Percentiles rank a stretch among this genome's conserved stretches.
Evolutionary conservation across 192 early-diverging fungal species (phyloP).

Genomic region (Powellomyces hirtus): DNA sequence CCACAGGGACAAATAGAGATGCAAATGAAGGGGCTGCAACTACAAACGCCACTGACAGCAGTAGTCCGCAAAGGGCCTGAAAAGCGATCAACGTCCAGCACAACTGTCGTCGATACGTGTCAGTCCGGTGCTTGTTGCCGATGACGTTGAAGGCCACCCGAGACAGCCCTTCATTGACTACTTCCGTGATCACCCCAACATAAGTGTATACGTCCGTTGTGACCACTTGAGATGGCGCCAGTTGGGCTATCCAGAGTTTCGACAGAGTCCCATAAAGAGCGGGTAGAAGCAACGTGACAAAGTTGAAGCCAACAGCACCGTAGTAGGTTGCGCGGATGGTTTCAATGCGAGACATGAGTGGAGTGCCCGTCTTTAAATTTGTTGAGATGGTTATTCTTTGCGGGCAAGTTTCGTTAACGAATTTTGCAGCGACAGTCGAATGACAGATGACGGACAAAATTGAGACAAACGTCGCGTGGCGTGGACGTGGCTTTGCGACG

Average conservation of each 20-base stretch:
- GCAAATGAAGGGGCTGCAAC: constrained; percentile 21
- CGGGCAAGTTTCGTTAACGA: too few relatives aligned
- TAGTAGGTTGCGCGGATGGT: constrained; percentile 15
- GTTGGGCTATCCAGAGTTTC: constrained; percentile 31
- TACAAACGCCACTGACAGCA: constrained; percentile 13
- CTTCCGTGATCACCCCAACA: constrained; percentile 23
- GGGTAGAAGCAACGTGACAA: constrained; percentile 20
- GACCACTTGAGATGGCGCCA: constrained; percentile 26
- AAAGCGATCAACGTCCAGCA: background rate
- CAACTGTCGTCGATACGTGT: background rate
- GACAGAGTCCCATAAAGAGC: constrained; percentile 29
- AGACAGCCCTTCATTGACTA: constrained; percentile 32
- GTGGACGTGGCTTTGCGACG: too few relatives aligned
- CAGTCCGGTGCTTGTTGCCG: constrained; percentile 1
- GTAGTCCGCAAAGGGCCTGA: constrained; percentile 1
- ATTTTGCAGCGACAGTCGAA: too few relatives aligned
- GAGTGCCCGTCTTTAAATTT: too few relatives aligned
- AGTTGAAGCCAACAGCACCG: constrained; percentile 27
- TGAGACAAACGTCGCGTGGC: too few relatives aligned
- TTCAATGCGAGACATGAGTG: constrained; percentile 3
- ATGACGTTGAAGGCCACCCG: constrained; percentile 27
- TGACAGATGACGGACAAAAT: too few relatives aligned
- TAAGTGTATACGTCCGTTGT: constrained; percentile 30
- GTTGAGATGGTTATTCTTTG: too few relatives aligned
- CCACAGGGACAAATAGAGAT: constrained; percentile 20